Base-by-base conservation (phyloP, 2,329 filamentous ascomycete genomes). In the Sclerotinia sclerotiorum region DNA sequence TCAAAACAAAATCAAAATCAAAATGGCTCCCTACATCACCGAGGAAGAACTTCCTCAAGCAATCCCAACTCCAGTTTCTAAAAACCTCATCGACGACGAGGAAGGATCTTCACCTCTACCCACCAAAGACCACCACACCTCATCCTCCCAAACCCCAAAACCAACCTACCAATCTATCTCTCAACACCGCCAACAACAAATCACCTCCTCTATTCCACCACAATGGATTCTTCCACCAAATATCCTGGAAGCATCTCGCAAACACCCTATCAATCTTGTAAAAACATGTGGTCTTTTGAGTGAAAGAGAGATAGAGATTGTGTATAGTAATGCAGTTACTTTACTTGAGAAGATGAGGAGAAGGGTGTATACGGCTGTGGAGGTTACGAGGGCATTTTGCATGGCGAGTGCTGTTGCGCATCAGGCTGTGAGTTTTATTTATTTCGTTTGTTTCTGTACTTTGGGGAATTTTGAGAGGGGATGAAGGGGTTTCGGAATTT, bases 321-420 rank as follows among this genome's bases (percentile, higher is more conserved):
- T 79, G 61, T 49, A 74, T 24, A 70, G 70, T 32, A 71, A 73
- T n/a, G 65, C 65, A 3, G 27, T 54, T 10, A n/a, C 62, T 24
- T 7, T 80, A 52, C 70, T 80, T 1, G 55, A 74, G 5, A 78
- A 79, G 54, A 75, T 81, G 29, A 72, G 72, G 51, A 72, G 72
- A 5, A 77, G 77, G 32, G 76, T 77, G 76, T 85, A 83, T 80
- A 85, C 79, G 6, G 82, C 69, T 35, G 49, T 67, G 44, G 55
- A 69, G 35, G 84, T 87, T 10, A 82, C 83, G 2, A 77, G 75
- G 65, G 83, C 83, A 0, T 87, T 86, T 71, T 85, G 83, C 72
- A 86, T 86, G 74, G 78, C 82, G 39, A 83, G 84, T 5, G 79
- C 83, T 5, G 82, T 84, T 27, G 84, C 84, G 10, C 84, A 87